These are phyloP conservation scores for Mortierella sp. DNA, from an alignment of 371 early-diverging fungal species.

Conservation along the genomic window DNA sequence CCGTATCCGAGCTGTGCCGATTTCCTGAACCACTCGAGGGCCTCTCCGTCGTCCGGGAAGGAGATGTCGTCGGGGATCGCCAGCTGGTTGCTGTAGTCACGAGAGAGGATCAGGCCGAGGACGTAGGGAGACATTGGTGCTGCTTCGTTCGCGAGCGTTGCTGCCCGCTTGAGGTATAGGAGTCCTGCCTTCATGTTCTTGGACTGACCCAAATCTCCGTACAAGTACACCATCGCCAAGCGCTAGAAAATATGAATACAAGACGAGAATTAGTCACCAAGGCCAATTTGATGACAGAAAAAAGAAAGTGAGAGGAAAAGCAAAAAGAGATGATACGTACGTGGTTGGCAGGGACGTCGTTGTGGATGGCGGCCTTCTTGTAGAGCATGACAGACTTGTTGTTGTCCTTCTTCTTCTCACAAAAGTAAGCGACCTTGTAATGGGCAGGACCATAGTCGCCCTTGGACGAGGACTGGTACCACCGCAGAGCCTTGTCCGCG, in stretches of 20 bases:
- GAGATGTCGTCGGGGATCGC: conserved; percentile 59
- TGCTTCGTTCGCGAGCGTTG: conserved; percentile 70
- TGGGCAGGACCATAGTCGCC: conserved; percentile 59
- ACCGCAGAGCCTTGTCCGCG: conserved; percentile 61
- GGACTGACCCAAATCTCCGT: conserved; percentile 73
- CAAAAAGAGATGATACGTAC: conserved; percentile 59
- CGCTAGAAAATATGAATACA: conserved; percentile 50
- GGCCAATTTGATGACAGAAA: not conserved
- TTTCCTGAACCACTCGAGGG: conserved; percentile 60
- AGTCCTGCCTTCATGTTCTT: conserved; percentile 75
- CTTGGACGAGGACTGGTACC: conserved; percentile 59
- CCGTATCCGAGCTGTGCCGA: conserved; percentile 75
- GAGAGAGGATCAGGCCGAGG: conserved; percentile 69
- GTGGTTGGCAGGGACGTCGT: conserved; percentile 78
- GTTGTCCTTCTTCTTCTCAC: conserved; percentile 72
- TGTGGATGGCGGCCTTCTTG: conserved; percentile 79
- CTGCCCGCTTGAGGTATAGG: conserved; percentile 79
- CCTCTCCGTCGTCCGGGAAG: conserved; percentile 58
- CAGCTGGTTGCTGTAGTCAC: conserved; percentile 47
- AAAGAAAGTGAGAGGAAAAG: not conserved
- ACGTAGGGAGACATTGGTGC: conserved; percentile 82
- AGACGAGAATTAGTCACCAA: not conserved
- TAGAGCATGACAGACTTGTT: conserved; percentile 81
- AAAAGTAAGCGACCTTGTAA: conserved; percentile 60
- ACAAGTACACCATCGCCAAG: conserved; percentile 67